Conservation (phyloP, 768 basidiomycete species). For the Calocybe cyanea region DNA sequence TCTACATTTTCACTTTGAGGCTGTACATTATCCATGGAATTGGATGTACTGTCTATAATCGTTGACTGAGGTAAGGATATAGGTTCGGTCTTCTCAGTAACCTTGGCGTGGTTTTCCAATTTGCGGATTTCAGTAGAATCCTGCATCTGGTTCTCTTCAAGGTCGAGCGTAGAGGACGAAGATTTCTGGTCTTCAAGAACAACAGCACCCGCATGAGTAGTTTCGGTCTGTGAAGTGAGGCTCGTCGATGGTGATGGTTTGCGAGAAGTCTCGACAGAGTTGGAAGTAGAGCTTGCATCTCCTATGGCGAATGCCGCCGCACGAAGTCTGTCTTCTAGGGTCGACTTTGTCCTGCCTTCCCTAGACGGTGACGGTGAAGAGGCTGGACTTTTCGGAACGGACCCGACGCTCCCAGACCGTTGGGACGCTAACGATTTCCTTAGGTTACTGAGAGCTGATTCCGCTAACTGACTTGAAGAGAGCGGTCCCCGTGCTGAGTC, state of each 20-base stretch:
- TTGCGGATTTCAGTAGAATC: no score
- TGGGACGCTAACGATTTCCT: constrained; percentile 60
- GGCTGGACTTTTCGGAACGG: constrained; percentile 15
- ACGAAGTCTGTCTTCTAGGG: constrained; percentile 74
- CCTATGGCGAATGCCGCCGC: constrained; percentile 56
- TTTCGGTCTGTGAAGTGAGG: constrained; percentile 6
- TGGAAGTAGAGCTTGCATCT: constrained; percentile 43
- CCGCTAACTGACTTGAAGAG: constrained; percentile 54
- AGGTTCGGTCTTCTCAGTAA: no score
- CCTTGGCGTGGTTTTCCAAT: no score
- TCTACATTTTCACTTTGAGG: no score
- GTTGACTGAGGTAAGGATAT: no score
- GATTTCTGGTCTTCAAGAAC: no score
- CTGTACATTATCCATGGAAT: background rate
- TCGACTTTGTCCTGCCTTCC: constrained; percentile 40
- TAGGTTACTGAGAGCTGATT: constrained; percentile 55
- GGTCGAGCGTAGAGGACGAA: no score
- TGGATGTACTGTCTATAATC: background rate
- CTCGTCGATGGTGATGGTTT: constrained; percentile 37
- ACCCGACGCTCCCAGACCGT: constrained; percentile 39
- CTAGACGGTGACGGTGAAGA: constrained; percentile 15
- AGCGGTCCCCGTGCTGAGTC: constrained; percentile 26
- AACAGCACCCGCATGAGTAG: no score
- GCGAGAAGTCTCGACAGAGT: constrained; percentile 37
- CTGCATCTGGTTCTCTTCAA: no score